Evolutionary conservation across 1,139 yeast genomes (phyloP).

Genomic region (Geotrichum klebahnii): DNA sequence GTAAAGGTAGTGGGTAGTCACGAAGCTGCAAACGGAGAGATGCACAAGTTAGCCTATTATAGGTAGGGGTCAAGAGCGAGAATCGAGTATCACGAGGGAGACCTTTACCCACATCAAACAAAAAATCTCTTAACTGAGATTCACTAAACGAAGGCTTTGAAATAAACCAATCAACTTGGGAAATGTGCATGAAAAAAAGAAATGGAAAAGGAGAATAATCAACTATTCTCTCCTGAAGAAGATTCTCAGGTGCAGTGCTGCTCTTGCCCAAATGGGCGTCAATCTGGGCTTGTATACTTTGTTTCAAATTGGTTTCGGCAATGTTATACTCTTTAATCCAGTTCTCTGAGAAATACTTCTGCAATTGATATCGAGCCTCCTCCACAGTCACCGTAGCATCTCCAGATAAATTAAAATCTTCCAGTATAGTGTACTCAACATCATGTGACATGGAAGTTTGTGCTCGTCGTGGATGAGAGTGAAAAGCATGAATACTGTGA

Average conservation of each 20-base stretch:
- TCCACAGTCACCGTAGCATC: slow-evolving; percentile 33
- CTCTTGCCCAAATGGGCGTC: slow-evolving; percentile 50
- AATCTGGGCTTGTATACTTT: slow-evolving; percentile 52
- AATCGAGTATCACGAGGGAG: slow-evolving; percentile 67
- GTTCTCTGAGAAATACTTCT: slow-evolving; percentile 54
- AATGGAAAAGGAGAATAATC: slow-evolving; percentile 62
- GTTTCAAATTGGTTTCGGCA: slow-evolving; percentile 31
- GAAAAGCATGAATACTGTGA: slow-evolving; percentile 3
- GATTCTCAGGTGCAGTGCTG: slow-evolving; percentile 45
- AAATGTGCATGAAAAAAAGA: slow-evolving; percentile 54
- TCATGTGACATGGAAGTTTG: neutral
- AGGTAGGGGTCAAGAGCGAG: slow-evolving; percentile 64
- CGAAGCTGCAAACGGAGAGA: slow-evolving; percentile 56
- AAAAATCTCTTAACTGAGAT: slow-evolving; percentile 53
- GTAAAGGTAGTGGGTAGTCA: slow-evolving; percentile 64
- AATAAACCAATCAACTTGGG: slow-evolving; percentile 53
- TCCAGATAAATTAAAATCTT: slow-evolving; percentile 28
- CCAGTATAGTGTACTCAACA: slow-evolving; percentile 25
- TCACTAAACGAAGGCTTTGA: slow-evolving; percentile 54
- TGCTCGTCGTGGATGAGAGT: slow-evolving; percentile 9
- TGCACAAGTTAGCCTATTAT: slow-evolving; percentile 46
- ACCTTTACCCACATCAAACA: slow-evolving; percentile 75
- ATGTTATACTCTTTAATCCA: slow-evolving; percentile 54
- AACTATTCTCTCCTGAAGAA: slow-evolving; percentile 51
- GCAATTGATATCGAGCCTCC: slow-evolving; percentile 37